A percentile compares a stretch with the other conserved stretches of the same genome.
phyloP scores from a whole-genome alignment of 192 early-diverging fungal genomes.

The Linnemannia exigua region DNA sequence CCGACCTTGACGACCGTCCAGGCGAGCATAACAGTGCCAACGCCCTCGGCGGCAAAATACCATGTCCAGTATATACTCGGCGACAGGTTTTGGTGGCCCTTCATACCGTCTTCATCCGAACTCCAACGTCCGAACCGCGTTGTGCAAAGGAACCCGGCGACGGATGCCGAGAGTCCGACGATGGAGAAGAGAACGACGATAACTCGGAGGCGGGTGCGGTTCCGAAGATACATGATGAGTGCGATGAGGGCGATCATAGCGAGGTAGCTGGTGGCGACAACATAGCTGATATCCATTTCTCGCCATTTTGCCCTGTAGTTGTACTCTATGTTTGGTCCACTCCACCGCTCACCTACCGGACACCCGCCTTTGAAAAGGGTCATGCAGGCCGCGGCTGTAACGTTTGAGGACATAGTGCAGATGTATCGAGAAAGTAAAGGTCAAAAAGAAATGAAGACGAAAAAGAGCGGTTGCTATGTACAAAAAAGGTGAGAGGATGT shows the following conservation, averaged over 20 bases:
- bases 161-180: constrained; percentile 9
- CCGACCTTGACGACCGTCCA: constrained; percentile 35
- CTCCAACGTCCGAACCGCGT: not conserved
- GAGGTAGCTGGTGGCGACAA: constrained; percentile 25
- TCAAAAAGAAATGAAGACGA: not conserved
- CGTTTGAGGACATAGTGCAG: not conserved
- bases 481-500: not conserved
- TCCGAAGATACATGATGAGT: constrained; percentile 22
- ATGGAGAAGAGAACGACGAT: constrained; percentile 12
- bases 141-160: constrained; percentile 13
- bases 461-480: not conserved
- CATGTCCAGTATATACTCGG: constrained; percentile 29
- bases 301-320: not conserved
- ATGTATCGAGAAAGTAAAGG: not conserved
- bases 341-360: not conserved
- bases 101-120: not conserved
- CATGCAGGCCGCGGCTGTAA: not conserved
- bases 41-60: constrained; percentile 33
- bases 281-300: not conserved
- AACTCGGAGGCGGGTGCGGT: constrained; percentile 26
- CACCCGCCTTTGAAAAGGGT: not conserved
- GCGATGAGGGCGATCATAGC: constrained; percentile 19
- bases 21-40: constrained; percentile 16
- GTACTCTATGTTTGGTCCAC: not conserved
- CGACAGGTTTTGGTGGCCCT: not conserved